These are phyloP conservation scores for Chimonanthus salicifolius DNA, from an alignment of 164 flowering plant species.

Conservation along the genomic window DNA sequence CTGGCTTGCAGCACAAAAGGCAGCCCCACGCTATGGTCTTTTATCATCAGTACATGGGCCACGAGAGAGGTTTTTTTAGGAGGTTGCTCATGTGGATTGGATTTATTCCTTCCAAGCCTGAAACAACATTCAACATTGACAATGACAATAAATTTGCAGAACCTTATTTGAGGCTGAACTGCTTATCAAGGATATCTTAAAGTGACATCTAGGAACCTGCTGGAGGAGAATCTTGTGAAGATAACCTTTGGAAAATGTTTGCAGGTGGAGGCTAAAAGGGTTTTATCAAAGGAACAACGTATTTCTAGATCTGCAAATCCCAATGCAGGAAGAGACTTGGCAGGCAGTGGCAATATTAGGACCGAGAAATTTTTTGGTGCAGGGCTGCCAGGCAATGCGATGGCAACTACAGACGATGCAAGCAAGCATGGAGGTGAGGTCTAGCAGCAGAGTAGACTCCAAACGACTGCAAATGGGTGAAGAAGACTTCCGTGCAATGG, in stretches of 20 bases:
- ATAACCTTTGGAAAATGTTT: conserved; percentile 61
- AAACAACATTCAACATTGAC: conserved; percentile 38
- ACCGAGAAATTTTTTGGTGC: too few species aligned
- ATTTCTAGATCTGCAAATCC: too few species aligned
- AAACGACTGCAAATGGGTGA: too few species aligned
- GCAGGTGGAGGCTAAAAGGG: too few species aligned
- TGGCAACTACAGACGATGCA: too few species aligned
- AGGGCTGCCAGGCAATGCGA: too few species aligned
- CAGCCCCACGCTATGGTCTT: conserved; percentile 75
- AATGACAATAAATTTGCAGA: conserved; percentile 32
- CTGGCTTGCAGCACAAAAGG: conserved; percentile 90
- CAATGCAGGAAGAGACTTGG: too few species aligned
- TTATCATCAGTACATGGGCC: conserved; percentile 68
- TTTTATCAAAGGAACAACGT: too few species aligned
- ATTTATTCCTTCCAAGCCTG: conserved; percentile 47
- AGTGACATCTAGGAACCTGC: conserved; percentile 94
- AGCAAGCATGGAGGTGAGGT: too few species aligned
- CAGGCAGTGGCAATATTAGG: too few species aligned
- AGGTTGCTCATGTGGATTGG: conserved; percentile 72
- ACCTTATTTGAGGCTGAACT: conserved; percentile 64
- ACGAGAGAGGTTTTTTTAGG: conserved; percentile 67
- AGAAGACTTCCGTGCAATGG: too few species aligned
- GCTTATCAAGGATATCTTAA: conserved; percentile 77
- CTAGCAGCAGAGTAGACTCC: too few species aligned
- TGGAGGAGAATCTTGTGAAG: conserved; percentile 52